Base-by-base conservation (phyloP, 2,329 filamentous ascomycete genomes). In the Xenoacremonium recifei region DNA sequence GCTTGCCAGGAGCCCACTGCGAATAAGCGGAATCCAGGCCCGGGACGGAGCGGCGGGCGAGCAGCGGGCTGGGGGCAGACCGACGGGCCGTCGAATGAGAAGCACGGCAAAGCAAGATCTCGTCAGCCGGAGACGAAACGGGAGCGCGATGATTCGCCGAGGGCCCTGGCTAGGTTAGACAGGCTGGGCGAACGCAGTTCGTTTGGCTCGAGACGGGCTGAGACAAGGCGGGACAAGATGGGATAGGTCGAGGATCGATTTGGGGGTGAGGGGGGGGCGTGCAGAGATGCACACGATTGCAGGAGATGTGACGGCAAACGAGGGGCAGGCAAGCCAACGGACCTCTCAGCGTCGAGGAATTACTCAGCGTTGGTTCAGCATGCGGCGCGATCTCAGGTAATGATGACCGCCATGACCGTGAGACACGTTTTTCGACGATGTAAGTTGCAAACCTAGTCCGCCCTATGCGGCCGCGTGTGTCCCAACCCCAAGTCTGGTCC, bases 281-380 rank as follows among this genome's bases (percentile, higher is more conserved):
- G 55, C 42, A n/a, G n/a, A n/a, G n/a, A n/a, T n/a, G n/a, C n/a
- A n/a, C n/a, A n/a, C n/a, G n/a, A n/a, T n/a, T n/a, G n/a, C n/a
- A 39, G 32, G 40, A 48, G 40, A 42, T 42, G 15, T 40, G 7
- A 34, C 10, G 32, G 16, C 9, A 19, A 9, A 15, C 12, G 32
- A 34, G 7, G 11, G 6, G 32, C 6, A 9, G 32, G 9, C 16
- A 34, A 15, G 7, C 12, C 7, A 15, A 31, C 17, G 29, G n/a
- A 50, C 63, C 63, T 65, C 54, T 65, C 52, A 64, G 55, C 58
- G 54, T 53, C 33, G 37, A 54, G 55, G 37, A 60, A 65, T 65
- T 65, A 65, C 60, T 65, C 62, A 64, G 62, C 62, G 48, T 35
- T 21, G 6, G 40, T 34, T 48, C 36, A 51, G 50, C 48, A 42